Evolutionary conservation across 1,284 basidiomycete species (phyloP), one percentile per base, ranked within the genome.

Genomic region (Sparassis latifolia): DNA sequence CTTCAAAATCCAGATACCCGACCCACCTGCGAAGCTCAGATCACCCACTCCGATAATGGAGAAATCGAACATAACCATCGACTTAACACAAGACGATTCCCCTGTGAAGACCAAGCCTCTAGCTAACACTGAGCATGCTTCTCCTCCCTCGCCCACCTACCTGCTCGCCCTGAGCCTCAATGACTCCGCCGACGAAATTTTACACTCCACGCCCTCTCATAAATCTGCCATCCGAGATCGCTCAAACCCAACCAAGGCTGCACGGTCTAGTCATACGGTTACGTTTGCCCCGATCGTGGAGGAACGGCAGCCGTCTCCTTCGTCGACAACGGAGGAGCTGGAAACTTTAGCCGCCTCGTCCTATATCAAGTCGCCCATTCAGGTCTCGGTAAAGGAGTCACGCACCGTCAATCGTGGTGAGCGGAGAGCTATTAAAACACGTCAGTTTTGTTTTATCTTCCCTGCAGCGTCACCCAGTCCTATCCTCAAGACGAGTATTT

Each of bases 21-120:
- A 20, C 20, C 20, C 20, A 20, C 20, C 20, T 20, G 20, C 20
- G 20, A 20, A 20, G 20, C 20, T 20, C 20, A 20, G 20, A 20
- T 20, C 20, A 20, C 20, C 20, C 20, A 20, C 20, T 20, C 20
- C 20, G 20, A 20, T 20, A 20, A 20, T 20, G 20, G 20, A 20
- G 20, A 20, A 20, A 20, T 20, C 20, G 20, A 20, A 20, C 20
- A 55, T 52, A 44, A 55, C 52, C 2, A 59, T 61, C 6, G 59
- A 61, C 30, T 38, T 61, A 3, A 61, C 59, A 2, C 7, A 50
- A 3, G 59, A 61, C 40, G 52, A 56, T n/a, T 55, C 57, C 3
- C 39, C 49, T 10, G 31, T 47, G 12, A 44, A 33, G 30, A 47
- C 31, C 4, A 32, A 28, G 12, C 10, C 10, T 0, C 29, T n/a